These are phyloP conservation scores for Eucalyptus curtisii DNA, from an alignment of 345 rosid genomes.

Conservation along the genomic window DNA sequence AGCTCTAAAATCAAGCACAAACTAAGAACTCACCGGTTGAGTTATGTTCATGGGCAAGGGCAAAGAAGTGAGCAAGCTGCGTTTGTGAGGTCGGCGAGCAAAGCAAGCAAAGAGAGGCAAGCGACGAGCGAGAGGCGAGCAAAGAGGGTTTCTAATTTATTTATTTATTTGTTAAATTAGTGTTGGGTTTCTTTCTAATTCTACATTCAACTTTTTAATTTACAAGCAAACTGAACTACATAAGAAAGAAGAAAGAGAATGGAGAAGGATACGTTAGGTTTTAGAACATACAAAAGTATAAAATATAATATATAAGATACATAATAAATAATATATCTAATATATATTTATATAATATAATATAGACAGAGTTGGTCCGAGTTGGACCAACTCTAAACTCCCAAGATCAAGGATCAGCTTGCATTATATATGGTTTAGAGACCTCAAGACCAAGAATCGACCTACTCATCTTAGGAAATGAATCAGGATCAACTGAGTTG, in stretches of 20 bases:
- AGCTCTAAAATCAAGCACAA: no score
- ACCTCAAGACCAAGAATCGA: not conserved
- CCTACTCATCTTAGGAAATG: no score
- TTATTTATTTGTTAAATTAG: not conserved
- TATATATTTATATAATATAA: no score
- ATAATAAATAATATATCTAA: no score
- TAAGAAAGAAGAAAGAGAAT: no score
- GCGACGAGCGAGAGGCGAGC: not conserved
- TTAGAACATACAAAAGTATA: no score
- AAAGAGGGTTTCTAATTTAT: not conserved
- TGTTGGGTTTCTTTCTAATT: not conserved
- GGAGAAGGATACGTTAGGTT: not conserved
- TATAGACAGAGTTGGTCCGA: no score
- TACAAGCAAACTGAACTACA: not conserved
- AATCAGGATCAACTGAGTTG: no score
- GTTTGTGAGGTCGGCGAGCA: fast-evolving
- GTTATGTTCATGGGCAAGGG: not conserved
- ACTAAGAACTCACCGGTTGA: no score
- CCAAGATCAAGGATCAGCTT: fast-evolving
- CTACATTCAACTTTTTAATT: no score
- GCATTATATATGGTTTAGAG: not conserved
- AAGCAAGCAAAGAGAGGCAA: not conserved
- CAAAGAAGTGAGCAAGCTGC: not conserved
- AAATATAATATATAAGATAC: no score
- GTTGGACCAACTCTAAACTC: not conserved